phyloP scores from a whole-genome alignment of 2,329 filamentous ascomycete genomes.

The Alternaria panax region DNA sequence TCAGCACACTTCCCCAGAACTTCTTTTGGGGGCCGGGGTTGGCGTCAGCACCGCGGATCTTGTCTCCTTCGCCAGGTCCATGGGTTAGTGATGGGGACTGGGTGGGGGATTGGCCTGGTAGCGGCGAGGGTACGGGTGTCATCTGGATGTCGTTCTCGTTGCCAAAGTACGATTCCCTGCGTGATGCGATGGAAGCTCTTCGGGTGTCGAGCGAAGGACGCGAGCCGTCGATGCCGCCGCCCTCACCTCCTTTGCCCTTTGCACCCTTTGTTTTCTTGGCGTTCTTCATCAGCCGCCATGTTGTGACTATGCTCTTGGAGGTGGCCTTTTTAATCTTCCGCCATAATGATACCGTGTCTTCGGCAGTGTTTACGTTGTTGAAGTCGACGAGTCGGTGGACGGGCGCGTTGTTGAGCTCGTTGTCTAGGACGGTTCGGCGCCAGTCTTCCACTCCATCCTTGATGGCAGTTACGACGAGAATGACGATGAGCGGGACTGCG shows the following conservation, averaged over 20 bases:
- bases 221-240: conserved; percentile 61
- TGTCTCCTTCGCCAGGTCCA: conserved; percentile 36
- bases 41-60: conserved; percentile 34
- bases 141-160: conserved; percentile 79
- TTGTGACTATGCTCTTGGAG: conserved; percentile 67
- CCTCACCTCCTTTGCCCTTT: conserved; percentile 55
- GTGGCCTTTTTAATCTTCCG: conserved; percentile 89
- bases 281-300: conserved; percentile 58
- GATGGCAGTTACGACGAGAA: conserved; percentile 84
- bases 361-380: conserved; percentile 90
- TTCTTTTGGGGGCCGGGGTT: conserved; percentile 51
- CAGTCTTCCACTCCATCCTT: conserved; percentile 98
- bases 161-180: conserved; percentile 61
- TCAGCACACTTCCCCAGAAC: conserved; percentile 74
- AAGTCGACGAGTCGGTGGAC: conserved; percentile 89
- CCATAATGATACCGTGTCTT: conserved; percentile 86
- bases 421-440: conserved; percentile 87
- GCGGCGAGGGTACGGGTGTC: conserved; percentile 89
- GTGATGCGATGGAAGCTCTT: conserved; percentile 64
- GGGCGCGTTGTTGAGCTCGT: conserved; percentile 92
- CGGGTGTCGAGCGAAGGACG: conserved; percentile 73
- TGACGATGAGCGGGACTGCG: conserved; percentile 90
- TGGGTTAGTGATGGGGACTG: conserved; percentile 39
- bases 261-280: conserved; percentile 46
- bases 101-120: conserved; percentile 58